Conservation (phyloP, 805 yeast species). For the Candida easanensis region DNA sequence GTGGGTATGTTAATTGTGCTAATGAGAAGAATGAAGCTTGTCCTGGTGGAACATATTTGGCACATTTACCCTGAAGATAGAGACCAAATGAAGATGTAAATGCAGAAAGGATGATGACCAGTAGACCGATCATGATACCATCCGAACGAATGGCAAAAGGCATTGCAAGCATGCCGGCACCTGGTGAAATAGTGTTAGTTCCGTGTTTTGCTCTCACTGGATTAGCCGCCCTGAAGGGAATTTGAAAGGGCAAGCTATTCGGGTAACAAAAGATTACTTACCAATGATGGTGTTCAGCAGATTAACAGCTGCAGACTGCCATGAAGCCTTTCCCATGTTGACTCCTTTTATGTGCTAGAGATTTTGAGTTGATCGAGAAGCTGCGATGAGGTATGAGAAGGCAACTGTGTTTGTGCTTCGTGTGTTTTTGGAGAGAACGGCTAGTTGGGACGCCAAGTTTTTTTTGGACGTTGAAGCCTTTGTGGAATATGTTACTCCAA, state of each 20-base stretch:
- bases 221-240: too few species aligned
- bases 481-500: too few species aligned
- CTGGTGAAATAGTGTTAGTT: slow-evolving; percentile 20
- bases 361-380: too few species aligned
- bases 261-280: slow-evolving; percentile 7
- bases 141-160: slow-evolving; percentile 69
- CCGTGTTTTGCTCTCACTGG: too few species aligned
- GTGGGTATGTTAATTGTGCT: slow-evolving; percentile 59
- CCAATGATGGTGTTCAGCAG: slow-evolving; percentile 54
- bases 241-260: too few species aligned
- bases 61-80: slow-evolving; percentile 56
- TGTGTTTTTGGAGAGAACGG: too few species aligned
- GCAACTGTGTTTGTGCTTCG: too few species aligned
- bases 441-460: too few species aligned
- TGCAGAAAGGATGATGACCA: slow-evolving; percentile 61
- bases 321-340: slow-evolving; percentile 32
- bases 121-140: slow-evolving; percentile 58
- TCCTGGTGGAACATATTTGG: slow-evolving; percentile 48
- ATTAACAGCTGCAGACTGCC: slow-evolving; percentile 49
- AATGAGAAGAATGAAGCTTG: slow-evolving; percentile 66
- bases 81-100: slow-evolving; percentile 66
- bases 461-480: too few species aligned
- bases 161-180: slow-evolving; percentile 71
- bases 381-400: too few species aligned
- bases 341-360: background rate